Conservation (phyloP, 2,329 filamentous ascomycete genomes). For the Colletotrichum horii region DNA sequence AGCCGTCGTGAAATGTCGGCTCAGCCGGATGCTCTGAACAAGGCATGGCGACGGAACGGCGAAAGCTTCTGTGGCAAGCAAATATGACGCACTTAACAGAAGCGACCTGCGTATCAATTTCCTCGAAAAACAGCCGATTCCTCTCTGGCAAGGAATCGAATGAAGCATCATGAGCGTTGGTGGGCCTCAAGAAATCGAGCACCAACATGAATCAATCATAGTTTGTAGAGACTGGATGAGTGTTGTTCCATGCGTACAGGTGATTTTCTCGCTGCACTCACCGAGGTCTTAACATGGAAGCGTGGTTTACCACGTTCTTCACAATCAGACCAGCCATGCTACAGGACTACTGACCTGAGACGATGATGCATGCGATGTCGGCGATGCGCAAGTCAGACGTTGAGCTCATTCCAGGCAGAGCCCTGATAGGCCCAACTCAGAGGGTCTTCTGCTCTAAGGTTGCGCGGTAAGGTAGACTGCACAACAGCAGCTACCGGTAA, state of each 20-base stretch:
- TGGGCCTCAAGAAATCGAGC: not conserved
- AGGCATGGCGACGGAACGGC: not conserved
- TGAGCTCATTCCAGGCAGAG: not conserved
- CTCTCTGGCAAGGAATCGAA: not conserved
- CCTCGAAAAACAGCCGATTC: not conserved
- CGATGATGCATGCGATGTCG: constrained; percentile 6
- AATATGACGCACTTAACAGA: not conserved
- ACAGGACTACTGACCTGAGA: not conserved
- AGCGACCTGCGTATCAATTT: not conserved
- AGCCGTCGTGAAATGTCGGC: not conserved
- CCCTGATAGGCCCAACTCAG: not conserved
- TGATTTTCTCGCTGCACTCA: not conserved
- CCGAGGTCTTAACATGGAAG: not conserved
- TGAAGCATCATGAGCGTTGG: not conserved
- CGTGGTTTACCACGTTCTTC: not conserved
- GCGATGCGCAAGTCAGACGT: not conserved
- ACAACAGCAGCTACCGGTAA: not conserved
- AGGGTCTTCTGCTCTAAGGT: not conserved
- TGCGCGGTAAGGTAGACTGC: not conserved
- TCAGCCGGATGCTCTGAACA: not conserved
- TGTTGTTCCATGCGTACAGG: not conserved
- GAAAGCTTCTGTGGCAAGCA: not conserved
- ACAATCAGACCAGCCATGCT: not conserved
- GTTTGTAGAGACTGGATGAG: not conserved
- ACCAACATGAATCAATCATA: not conserved